Evolutionary conservation across 1,139 yeast species (phyloP), one percentile per base, ranked within the genome.

Genomic region (Suhomyces coccinellae): DNA sequence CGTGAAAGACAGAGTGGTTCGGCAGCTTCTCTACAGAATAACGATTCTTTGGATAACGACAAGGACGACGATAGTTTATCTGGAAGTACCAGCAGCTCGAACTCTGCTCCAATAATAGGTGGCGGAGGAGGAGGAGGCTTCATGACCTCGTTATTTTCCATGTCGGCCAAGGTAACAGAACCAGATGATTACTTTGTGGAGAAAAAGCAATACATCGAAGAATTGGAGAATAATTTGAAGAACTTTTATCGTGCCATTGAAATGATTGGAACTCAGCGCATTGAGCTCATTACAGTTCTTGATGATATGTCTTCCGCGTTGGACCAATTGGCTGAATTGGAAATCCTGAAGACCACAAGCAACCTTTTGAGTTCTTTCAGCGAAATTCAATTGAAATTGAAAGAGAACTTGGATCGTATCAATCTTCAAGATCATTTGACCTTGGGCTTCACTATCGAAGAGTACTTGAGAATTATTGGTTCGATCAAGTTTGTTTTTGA

Each of bases 351-450:
- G 54, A 72, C 77, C 17, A 78, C 91, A 6, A 76, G 85, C 8
- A 82, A 79, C 15, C 69, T 90, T 16, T 59, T 73, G 26, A 47
- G 56, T 17, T 72, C 72, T 9, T 90, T 91, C 61, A 82, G 93
- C 33, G 83, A 82, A 31, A 80, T 88, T 8, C 95, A 91, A 58
- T 56, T 70, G 36, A 79, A 87, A 51, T 77, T 91, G 34, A 82
- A 81, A 54, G 95, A 88, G 45, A 74, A 89, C 44, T 71, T 89
- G 47, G 91, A 85, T 52, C 79, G 97, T 46, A 82, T 87, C 49
- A 85, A 91, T 50, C 65, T 87, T 61, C 97, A 90, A 62, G 98
- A 93, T 56, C 82, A 90, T 56, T 68, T 93, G 51, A 89, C 97
- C 0, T 69, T 93, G 42, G 96, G 97, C 1, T 80, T 87, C 33